Evolutionary conservation across 2,329 filamentous ascomycete species (phyloP).

Genomic region (Anisogramma anomala): DNA sequence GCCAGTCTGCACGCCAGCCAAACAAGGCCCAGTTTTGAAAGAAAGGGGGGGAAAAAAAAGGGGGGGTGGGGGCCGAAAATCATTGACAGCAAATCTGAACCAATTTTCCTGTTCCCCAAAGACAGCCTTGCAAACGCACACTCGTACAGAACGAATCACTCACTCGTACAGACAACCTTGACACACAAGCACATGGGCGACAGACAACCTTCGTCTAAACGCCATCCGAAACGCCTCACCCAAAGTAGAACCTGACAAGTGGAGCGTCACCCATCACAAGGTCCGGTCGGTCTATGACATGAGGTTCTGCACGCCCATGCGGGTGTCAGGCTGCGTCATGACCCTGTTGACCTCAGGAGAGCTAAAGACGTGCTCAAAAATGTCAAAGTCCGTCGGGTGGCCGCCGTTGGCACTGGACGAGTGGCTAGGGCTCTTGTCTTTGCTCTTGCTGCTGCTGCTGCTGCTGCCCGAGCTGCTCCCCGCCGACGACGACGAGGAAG

Average conservation of each 20-base stretch:
- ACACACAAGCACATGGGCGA: background rate
- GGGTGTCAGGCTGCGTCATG: conserved; percentile 40
- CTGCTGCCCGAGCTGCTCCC: conserved; percentile 17
- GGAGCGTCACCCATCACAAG: too few species aligned
- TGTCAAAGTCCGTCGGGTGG: conserved; percentile 34
- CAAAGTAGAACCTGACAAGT: background rate
- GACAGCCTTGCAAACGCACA: background rate
- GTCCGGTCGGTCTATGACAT: conserved; percentile 22
- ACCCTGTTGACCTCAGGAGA: conserved; percentile 37
- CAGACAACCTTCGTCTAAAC: conserved; percentile 2
- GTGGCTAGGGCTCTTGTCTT: conserved; percentile 17
- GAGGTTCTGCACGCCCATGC: conserved; percentile 43
- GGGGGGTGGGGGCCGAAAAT: too few species aligned
- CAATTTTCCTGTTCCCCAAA: background rate
- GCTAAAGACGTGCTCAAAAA: conserved; percentile 44
- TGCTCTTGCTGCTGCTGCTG: conserved; percentile 19
- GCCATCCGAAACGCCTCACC: background rate
- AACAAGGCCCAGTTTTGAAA: background rate
- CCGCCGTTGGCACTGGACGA: conserved; percentile 5
- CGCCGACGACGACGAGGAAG: conserved; percentile 17
- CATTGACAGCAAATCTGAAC: background rate
- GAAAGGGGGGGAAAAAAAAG: too few species aligned
- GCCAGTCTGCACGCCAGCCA: background rate
- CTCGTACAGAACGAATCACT: too few species aligned
- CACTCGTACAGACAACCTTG: background rate